Evolutionary conservation across 1,284 basidiomycete genomes (phyloP), one percentile per base, ranked within the genome.

Genomic region (Thelephora terrestris): DNA sequence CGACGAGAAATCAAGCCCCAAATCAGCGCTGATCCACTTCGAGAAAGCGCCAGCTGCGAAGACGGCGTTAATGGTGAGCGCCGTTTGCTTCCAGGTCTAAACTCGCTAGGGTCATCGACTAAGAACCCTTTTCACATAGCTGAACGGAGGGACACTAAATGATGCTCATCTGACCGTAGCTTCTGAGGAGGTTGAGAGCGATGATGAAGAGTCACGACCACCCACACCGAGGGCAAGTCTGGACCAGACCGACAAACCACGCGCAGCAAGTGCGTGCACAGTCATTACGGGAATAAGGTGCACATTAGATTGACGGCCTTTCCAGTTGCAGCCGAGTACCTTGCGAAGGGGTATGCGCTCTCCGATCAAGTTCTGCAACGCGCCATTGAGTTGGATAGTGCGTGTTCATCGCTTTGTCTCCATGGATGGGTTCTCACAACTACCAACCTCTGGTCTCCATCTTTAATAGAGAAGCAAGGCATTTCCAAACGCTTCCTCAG

Each of bases 341-440:
- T 97, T 34, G 85, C 89, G 1, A 81, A 78, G 61, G 93, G 93
- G 2, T 96, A 96, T 68, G 61, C 63, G 43, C 75, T 96, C 36
- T 82, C 83, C 20, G 92, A 96, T 62, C 63, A 75, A 49, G 76
- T 92, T 53, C 73, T 96, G 43, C 74, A 86, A 56, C 81, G 81
- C 53, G 90, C 92, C 21, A 96, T 97, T 60, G 88, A 92, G 51
- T 71, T 92, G 46, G 91, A 95, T 67, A 68, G 86, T 89, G 57
- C 57, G 81, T 69, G 14, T n/a, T 5, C 9, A 14, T 43, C 9
- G 14, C 29, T 43, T 36, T 2, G 43, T 14, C 17, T 36, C 18
- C 20, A 23, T 23, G n/a, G 21, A 40, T 34, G 18, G 27, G 29
- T 27, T 1, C 25, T n/a, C 5, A 12, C 39, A n/a, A 42, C 21